A percentile compares a stretch with the other conserved stretches of the same genome.
Conservation (phyloP, 805 yeast genomes). For the Ogataea ganodermae region DNA sequence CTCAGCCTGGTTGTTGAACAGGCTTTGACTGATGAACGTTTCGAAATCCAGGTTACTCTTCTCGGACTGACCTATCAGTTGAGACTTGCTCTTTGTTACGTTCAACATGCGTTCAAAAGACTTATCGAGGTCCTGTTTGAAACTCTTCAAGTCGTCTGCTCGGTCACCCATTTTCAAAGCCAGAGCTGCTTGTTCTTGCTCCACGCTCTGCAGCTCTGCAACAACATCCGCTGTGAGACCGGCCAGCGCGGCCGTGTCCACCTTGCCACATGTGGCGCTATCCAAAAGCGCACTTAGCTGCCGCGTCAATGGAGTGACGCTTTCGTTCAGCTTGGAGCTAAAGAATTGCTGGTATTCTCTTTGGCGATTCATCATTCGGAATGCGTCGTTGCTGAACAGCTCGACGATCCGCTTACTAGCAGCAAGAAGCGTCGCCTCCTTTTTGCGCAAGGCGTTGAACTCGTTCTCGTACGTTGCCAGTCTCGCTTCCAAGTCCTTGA, state of each 20-base stretch:
- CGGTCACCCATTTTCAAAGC: constrained; percentile 9
- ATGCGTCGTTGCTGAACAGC: constrained; percentile 31
- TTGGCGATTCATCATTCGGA: constrained; percentile 25
- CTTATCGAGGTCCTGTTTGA: constrained; percentile 11
- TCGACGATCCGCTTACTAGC: constrained; percentile 26
- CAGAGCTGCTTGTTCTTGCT: constrained; percentile 12
- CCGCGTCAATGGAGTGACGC: constrained; percentile 17
- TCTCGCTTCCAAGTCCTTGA: constrained; percentile 32
- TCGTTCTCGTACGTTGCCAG: constrained; percentile 36
- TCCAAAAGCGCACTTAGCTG: constrained; percentile 7
- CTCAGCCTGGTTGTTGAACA: constrained; percentile 8
- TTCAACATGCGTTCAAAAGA: constrained; percentile 1
- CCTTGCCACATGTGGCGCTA: neutral
- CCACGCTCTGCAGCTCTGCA: constrained; percentile 5
- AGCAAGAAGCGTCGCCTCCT: constrained; percentile 16
- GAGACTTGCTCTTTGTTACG: neutral
- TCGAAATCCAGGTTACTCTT: constrained; percentile 12
- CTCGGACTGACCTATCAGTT: constrained; percentile 3
- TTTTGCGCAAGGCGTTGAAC: constrained; percentile 27
- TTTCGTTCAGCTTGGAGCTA: constrained; percentile 16
- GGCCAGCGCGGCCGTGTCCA: neutral
- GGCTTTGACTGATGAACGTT: constrained; percentile 5
- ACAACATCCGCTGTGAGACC: constrained; percentile 1
- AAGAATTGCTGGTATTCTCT: constrained; percentile 17
- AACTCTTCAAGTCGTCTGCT: constrained; percentile 13